Conservation (phyloP, 176 grass and related monocot species). For the Phragmites australis region DNA sequence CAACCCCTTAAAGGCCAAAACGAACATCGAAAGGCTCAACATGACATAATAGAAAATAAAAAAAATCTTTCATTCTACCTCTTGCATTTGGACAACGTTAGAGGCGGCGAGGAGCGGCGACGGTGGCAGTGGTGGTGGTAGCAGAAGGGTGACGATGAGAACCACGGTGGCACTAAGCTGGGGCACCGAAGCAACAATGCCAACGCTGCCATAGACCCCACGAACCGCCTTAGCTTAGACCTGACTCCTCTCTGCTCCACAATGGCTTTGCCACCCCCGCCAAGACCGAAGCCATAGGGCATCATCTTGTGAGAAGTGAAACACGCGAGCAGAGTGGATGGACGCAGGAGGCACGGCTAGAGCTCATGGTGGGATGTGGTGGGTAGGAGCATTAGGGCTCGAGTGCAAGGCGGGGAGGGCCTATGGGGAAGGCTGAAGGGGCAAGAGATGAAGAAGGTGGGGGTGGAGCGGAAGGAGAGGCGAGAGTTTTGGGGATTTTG, state of each 20-base stretch:
- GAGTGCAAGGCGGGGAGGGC: not conserved
- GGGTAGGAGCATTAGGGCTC: not conserved
- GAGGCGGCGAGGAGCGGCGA: not conserved
- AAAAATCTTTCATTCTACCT: conserved; percentile 32
- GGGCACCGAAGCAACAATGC: conserved; percentile 24
- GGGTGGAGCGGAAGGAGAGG: not conserved
- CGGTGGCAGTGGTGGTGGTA: not conserved
- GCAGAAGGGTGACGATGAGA: conserved; percentile 28
- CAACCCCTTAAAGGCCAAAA: not conserved
- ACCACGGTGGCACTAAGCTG: conserved; percentile 23
- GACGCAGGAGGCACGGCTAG: not conserved
- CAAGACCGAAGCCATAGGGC: conserved; percentile 31
- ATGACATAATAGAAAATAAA: not conserved
- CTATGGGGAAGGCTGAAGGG: too few relatives aligned
- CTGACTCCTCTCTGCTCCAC: not conserved
- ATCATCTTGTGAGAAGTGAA: conserved; percentile 18
- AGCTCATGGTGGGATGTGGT: not conserved
- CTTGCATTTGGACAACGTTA: conserved; percentile 12
- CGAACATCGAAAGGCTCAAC: not conserved
- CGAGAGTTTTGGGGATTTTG: not conserved
- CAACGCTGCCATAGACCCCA: conserved; percentile 48
- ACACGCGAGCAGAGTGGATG: not conserved
- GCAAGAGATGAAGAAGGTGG: not conserved
- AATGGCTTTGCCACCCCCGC: not conserved
- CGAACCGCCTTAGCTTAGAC: conserved; percentile 46